Evolutionary conservation across 148 eudicot genomes (phyloP).

Genomic region (Pouteria glomerata): DNA sequence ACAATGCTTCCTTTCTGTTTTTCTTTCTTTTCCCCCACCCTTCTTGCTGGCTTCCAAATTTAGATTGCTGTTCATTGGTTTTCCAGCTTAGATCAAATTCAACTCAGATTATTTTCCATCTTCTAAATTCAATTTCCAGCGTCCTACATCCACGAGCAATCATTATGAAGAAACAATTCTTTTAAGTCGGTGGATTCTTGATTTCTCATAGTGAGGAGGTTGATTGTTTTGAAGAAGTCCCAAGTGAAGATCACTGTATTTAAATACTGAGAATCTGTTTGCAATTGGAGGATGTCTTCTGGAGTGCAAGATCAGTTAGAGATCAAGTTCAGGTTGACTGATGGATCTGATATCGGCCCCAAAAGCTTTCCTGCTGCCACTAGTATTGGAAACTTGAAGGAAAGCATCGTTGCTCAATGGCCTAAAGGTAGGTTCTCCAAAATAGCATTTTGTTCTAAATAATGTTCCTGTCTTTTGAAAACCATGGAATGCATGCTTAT

Average conservation of each 20-base stretch:
- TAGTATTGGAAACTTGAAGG: slow-evolving; percentile 55
- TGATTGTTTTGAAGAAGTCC: too few species aligned
- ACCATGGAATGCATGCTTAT: not conserved
- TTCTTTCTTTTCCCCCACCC: not conserved
- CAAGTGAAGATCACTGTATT: slow-evolving; percentile 12
- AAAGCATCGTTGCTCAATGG: slow-evolving; percentile 63
- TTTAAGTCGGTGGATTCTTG: too few species aligned
- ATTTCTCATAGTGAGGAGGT: not conserved
- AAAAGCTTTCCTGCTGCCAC: slow-evolving; percentile 50
- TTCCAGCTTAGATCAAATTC: not conserved
- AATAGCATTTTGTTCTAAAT: not conserved
- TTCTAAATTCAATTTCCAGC: slow-evolving; percentile 13
- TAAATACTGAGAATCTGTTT: slow-evolving; percentile 3
- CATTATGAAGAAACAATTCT: slow-evolving; percentile 1
- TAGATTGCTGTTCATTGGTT: not conserved
- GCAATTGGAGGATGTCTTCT: slow-evolving; percentile 35
- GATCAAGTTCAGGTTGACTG: slow-evolving; percentile 57
- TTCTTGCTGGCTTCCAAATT: not conserved
- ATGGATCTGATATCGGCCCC: slow-evolving; percentile 70
- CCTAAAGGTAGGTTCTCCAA: slow-evolving; percentile 48
- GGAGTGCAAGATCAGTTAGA: slow-evolving; percentile 53
- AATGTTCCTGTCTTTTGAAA: not conserved
- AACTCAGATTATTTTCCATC: not conserved
- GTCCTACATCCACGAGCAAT: not conserved
- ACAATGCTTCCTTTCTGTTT: not conserved